Conservation (phyloP, 129 eudicot genomes). For the Glebionis coronaria region DNA sequence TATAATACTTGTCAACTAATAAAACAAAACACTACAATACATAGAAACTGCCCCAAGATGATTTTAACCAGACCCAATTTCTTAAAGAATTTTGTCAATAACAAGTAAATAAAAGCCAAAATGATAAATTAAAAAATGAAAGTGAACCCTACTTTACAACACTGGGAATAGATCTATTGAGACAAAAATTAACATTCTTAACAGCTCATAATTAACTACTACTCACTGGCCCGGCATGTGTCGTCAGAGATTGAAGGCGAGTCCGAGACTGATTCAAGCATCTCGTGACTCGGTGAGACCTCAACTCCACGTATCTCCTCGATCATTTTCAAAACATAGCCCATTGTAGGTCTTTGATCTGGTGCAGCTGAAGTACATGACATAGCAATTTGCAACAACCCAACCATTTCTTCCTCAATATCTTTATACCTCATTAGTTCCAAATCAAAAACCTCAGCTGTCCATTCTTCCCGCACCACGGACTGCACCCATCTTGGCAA, state of each 20-base stretch:
- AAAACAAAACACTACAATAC: slow-evolving; percentile 9
- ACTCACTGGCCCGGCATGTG: slow-evolving; percentile 53
- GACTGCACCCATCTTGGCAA: slow-evolving; percentile 49
- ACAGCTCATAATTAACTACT: slow-evolving; percentile 15
- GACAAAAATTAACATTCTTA: slow-evolving; percentile 15
- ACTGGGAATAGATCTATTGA: slow-evolving; percentile 21
- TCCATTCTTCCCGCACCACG: slow-evolving; percentile 44
- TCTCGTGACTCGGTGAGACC: slow-evolving; percentile 65
- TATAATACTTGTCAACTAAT: slow-evolving; percentile 5
- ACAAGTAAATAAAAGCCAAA: slow-evolving; percentile 7
- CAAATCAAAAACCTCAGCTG: slow-evolving; percentile 55
- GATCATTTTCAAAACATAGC: slow-evolving; percentile 44
- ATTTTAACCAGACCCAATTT: not conserved
- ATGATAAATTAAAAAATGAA: slow-evolving; percentile 8
- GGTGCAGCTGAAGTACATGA: slow-evolving; percentile 50
- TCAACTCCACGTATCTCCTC: slow-evolving; percentile 70
- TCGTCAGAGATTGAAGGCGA: slow-evolving; percentile 77
- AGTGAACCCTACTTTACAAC: slow-evolving; percentile 30
- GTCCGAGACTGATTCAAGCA: slow-evolving; percentile 60
- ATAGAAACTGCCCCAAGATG: not conserved
- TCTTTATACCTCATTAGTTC: slow-evolving; percentile 58
- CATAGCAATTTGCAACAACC: slow-evolving; percentile 49
- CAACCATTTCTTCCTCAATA: slow-evolving; percentile 58
- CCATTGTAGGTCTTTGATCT: slow-evolving; percentile 46
- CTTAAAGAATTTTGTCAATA: slow-evolving; percentile 18